Base-by-base conservation (phyloP, 305 asterid genomes). In the Nicotiana rustica region DNA sequence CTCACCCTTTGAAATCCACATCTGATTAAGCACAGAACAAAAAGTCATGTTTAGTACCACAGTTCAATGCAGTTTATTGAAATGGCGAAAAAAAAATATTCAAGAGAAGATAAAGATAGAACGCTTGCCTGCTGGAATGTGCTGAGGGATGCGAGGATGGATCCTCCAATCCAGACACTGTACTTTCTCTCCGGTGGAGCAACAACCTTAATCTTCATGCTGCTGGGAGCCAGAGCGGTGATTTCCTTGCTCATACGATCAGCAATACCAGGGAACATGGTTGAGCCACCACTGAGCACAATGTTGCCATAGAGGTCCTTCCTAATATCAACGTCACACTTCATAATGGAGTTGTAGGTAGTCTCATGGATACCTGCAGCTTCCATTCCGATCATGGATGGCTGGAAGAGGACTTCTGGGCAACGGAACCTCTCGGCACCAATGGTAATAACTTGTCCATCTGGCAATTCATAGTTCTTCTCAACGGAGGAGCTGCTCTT, bases 131-230 rank as follows among this genome's bases (percentile, higher is more conserved):
- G 84, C 84, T 82, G 84, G 73, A 82, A 71, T 31, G 81, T 82
- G 84, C 84, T 82, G 6, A 82, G 84, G 62, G 84, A 82, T 61
- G 84, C 84, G 13, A 82, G 84, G 79, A 82, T 82, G 25, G 84
- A 82, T 71, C 84, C 84, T 82, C 84, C 84, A n/a, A 82, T 82
- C 84, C 84, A 82, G 52, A 82, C 84, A 82, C 84, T 82, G 84
- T 82, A 82, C 67, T 82, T 82, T n/a, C 84, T 82, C 73, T 82
- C 84, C 13, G 84, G 84, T 41, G 84, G 84, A 14, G 84, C 84
- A 61, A 82, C 84, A 10, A 82, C 84, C 76, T 82, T 82, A 66
- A 82, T 82, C 84, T 82, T 82, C 84, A 82, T 82, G 84, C 84
- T 82, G 76, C 84, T 82, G 81, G 84, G 84, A 47, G 84, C 84